Evolutionary conservation across 352 stramenopile species (phyloP).

Genomic region (Phytophthora meadii): DNA sequence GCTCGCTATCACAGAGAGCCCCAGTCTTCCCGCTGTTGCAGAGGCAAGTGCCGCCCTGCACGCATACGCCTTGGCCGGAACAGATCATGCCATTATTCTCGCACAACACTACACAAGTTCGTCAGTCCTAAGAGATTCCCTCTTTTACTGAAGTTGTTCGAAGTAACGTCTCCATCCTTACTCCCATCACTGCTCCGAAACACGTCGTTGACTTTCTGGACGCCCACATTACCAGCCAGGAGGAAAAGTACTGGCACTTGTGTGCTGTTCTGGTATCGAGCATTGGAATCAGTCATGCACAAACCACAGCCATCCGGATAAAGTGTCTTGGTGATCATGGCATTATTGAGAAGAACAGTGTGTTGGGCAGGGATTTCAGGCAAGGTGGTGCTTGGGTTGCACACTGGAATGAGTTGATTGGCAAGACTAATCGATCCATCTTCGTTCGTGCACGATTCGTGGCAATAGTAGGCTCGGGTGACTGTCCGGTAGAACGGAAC

Average conservation of each 20-base stretch:
- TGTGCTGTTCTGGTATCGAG: constrained; percentile 67
- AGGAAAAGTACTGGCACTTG: constrained; percentile 63
- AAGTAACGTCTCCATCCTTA: constrained; percentile 33
- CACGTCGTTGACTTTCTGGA: constrained; percentile 82
- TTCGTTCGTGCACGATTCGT: constrained; percentile 54
- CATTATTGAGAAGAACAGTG: constrained; percentile 53
- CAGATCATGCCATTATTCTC: constrained; percentile 77
- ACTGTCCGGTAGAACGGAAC: constrained; percentile 64
- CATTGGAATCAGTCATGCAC: constrained; percentile 46
- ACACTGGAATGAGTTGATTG: constrained; percentile 73
- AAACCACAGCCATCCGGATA: constrained; percentile 76
- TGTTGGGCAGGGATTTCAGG: constrained; percentile 44
- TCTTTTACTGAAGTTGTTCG: too few relatives aligned
- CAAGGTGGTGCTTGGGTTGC: constrained; percentile 40
- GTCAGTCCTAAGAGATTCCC: constrained; percentile 1
- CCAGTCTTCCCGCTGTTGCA: constrained; percentile 67
- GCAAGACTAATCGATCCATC: constrained; percentile 51
- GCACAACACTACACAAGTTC: constrained; percentile 63
- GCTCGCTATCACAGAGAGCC: constrained; percentile 59
- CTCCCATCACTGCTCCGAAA: constrained; percentile 72
- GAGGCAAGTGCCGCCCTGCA: constrained; percentile 69
- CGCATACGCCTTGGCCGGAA: constrained; percentile 68
- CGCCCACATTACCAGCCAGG: constrained; percentile 71
- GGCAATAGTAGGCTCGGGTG: constrained; percentile 62
- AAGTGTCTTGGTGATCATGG: constrained; percentile 61